Base-by-base conservation (phyloP, 2,329 filamentous ascomycete genomes). In the Sclerotinia spermophila region DNA sequence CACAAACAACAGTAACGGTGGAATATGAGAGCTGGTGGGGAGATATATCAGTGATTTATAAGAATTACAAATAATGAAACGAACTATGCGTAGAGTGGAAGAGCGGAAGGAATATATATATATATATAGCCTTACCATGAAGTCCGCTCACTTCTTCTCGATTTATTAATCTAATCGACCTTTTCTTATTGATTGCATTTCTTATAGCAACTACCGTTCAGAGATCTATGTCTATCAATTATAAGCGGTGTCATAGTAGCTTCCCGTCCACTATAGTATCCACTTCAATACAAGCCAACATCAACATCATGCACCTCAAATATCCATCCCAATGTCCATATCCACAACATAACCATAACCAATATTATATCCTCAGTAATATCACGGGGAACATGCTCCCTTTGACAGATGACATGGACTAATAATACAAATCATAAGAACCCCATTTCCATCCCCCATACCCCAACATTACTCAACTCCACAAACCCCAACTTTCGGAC, bases 371-470 rank as follows among this genome's bases (percentile, higher is more conserved):
- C 35, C 13, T 24, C 56, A 59, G n/a, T n/a, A 4, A 17, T 6
- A 10, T 38, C 33, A 40, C 21, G 13, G 3, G 13, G 21, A n/a
- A n/a, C 35, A 40, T 6, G 21, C 17, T 59, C 13, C 35, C 40
- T n/a, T 5, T 2, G 0, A 2, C 11, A 59, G 35, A 15, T 4
- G 8, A n/a, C 4, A 19, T n/a, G 1, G 1, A 8, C 13, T 38
- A 13, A 15, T 0, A 13, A 15, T 19, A n/a, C 56, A 24, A 59
- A 17, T 17, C 5, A 10, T 1, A 7, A 60, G 35, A 60, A 21
- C 15, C 58, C 24, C 58, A 21, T 8, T 40, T 19, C 38, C 0
- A 27, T 60, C 24, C 58, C 58, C 58, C 58, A 60, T 42, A 60
- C 35, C 35, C 58, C 58, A 60, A 40, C 56, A 59, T 59, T 27